Conservation (phyloP, 1,139 yeast genomes). For the Geotrichum macrosporum region DNA sequence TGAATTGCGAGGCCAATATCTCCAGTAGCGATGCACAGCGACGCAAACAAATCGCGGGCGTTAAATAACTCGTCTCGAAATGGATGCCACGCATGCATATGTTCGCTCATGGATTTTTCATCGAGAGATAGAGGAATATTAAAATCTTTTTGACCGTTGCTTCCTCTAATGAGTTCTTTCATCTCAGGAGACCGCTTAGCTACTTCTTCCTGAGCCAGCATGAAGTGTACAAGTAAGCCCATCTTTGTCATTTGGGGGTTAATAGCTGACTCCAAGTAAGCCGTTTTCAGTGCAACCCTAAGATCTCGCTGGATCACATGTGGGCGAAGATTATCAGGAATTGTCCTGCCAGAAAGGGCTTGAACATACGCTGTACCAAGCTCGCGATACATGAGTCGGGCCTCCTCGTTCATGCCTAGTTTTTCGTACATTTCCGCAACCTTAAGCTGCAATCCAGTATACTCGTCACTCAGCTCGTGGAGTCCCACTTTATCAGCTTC, state of each 20-base stretch:
- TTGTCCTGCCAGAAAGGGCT: slow-evolving; percentile 46
- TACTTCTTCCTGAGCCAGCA: slow-evolving; percentile 62
- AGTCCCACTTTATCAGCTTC: slow-evolving; percentile 47
- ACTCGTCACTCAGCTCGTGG: slow-evolving; percentile 56
- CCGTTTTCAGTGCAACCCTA: slow-evolving; percentile 62
- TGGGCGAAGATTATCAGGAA: slow-evolving; percentile 41
- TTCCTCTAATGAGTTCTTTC: slow-evolving; percentile 28
- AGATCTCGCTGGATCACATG: slow-evolving; percentile 69
- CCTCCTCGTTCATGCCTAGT: slow-evolving; percentile 56
- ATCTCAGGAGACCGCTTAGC: slow-evolving; percentile 35
- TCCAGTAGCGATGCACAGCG: slow-evolving; percentile 62
- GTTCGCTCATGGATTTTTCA: slow-evolving; percentile 20
- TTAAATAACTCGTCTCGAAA: slow-evolving; percentile 71
- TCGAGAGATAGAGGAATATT: slow-evolving; percentile 24
- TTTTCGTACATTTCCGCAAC: slow-evolving; percentile 82
- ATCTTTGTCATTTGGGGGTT: slow-evolving; percentile 56
- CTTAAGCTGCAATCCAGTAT: slow-evolving; percentile 82
- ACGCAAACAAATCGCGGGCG: slow-evolving; percentile 65
- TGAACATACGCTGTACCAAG: slow-evolving; percentile 56
- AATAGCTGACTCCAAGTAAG: slow-evolving; percentile 47
- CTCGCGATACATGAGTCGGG: slow-evolving; percentile 62
- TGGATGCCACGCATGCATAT: slow-evolving; percentile 51
- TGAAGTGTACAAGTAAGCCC: slow-evolving; percentile 57
- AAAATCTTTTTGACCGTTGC: slow-evolving; percentile 21
- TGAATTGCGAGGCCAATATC: slow-evolving; percentile 60